Conservation (phyloP, 345 rosid species). For the Hirschfeldia incana region DNA sequence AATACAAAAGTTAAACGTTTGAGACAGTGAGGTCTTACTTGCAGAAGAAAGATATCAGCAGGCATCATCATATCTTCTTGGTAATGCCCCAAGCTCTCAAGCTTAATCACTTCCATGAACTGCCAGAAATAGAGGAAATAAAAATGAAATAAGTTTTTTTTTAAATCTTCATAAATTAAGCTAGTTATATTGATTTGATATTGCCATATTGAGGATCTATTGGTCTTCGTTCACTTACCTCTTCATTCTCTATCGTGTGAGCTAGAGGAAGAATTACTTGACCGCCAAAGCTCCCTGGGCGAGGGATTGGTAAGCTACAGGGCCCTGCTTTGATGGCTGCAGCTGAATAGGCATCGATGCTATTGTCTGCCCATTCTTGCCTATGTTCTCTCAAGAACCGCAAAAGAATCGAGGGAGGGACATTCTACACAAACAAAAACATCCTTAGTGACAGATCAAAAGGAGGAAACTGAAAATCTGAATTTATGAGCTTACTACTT, state of each 20-base stretch:
- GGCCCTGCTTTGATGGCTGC: constrained; percentile 93
- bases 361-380: constrained; percentile 97
- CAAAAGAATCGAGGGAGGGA: constrained; percentile 90
- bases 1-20: background rate
- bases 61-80: constrained; percentile 86
- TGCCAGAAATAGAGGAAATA: constrained; percentile 25
- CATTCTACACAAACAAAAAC: constrained; percentile 56
- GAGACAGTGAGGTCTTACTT: constrained; percentile 51
- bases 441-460: background rate
- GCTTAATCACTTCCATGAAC: constrained; percentile 95
- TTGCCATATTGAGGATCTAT: background rate
- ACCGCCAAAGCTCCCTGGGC: constrained; percentile 85
- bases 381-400: constrained; percentile 93
- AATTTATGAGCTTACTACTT: constrained; percentile 10
- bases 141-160: background rate
- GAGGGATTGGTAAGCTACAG: constrained; percentile 70
- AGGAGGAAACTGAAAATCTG: background rate
- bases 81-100: constrained; percentile 81
- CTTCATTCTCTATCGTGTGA: constrained; percentile 95
- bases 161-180: background rate
- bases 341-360: constrained; percentile 88
- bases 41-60: constrained; percentile 87
- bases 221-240: constrained; percentile 46
- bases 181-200: background rate
- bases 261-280: constrained; percentile 96